These are phyloP conservation scores for Arthrobotrys conoides DNA, from an alignment of 2,329 filamentous ascomycete species.

Conservation along the genomic window DNA sequence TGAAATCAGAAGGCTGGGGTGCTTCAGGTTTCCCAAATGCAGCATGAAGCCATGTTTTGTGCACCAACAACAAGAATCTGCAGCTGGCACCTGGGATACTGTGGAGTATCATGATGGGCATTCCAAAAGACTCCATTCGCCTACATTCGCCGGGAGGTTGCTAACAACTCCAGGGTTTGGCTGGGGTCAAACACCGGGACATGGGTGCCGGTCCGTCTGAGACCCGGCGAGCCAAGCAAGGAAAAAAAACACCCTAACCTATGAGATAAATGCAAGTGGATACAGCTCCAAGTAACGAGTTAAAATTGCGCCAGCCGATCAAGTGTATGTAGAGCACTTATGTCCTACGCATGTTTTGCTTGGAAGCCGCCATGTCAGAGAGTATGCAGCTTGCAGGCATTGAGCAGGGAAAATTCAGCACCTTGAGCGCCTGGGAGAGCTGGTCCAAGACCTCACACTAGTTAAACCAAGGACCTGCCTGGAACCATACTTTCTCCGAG, in stretches of 20 bases:
- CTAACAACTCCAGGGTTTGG: slow-evolving; percentile 22
- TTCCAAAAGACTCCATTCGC: slow-evolving; percentile 54
- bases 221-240: slow-evolving; percentile 39
- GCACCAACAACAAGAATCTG: slow-evolving; percentile 57
- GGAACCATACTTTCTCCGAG: slow-evolving; percentile 38
- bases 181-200: slow-evolving; percentile 31
- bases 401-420: slow-evolving; percentile 37
- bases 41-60: slow-evolving; percentile 43
- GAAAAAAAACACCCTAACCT: slow-evolving; percentile 26
- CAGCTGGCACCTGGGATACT: slow-evolving; percentile 56
- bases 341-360: slow-evolving; percentile 2
- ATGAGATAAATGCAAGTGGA: slow-evolving; percentile 27
- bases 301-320: slow-evolving; percentile 56
- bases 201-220: slow-evolving; percentile 60
- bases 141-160: slow-evolving; percentile 41
- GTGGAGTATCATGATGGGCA: slow-evolving; percentile 56
- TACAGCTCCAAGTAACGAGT: slow-evolving; percentile 4
- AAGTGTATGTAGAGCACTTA: slow-evolving; percentile 9
- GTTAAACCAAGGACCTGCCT: slow-evolving; percentile 43
- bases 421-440: slow-evolving; percentile 15
- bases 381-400: slow-evolving; percentile 39
- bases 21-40: slow-evolving; percentile 52
- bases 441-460: slow-evolving; percentile 11
- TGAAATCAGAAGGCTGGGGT: slow-evolving; percentile 58
- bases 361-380: slow-evolving; percentile 34